phyloP scores from a whole-genome alignment of 768 basidiomycete genomes.

The Hygrocybe punicea region DNA sequence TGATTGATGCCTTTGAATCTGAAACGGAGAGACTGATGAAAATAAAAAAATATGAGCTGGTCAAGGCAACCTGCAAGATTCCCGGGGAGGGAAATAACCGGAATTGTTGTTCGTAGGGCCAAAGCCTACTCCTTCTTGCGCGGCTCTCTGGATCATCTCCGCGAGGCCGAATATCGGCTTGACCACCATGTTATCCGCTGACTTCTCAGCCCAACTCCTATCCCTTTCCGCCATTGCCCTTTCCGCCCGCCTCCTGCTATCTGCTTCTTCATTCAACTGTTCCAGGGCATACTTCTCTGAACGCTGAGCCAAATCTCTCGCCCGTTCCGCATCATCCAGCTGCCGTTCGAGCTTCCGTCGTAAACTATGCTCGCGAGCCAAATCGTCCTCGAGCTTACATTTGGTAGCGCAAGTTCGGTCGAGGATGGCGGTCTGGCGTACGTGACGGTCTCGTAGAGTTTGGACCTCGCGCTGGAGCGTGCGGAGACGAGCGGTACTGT shows the following conservation, averaged over 20 bases:
- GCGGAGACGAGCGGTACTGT: constrained; percentile 4
- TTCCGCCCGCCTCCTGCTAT: constrained; percentile 64
- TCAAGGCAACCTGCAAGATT: too few species aligned
- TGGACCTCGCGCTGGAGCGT: constrained; percentile 39
- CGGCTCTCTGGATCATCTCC: too few species aligned
- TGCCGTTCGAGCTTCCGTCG: constrained; percentile 38
- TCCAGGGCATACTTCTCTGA: constrained; percentile 29
- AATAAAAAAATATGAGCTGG: too few species aligned
- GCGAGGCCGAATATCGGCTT: too few species aligned
- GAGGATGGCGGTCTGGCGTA: constrained; percentile 28
- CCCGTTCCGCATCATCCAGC: constrained; percentile 32
- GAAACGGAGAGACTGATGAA: too few species aligned
- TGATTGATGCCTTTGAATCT: too few species aligned
- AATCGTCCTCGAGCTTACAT: constrained; percentile 45
- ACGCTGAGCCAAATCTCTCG: constrained; percentile 30
- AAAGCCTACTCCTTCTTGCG: too few species aligned
- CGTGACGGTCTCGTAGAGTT: constrained; percentile 35
- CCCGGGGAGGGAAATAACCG: too few species aligned
- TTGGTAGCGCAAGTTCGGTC: constrained; percentile 36
- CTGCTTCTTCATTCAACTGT: constrained; percentile 42
- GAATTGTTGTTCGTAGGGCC: too few species aligned
- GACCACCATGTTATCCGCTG: constrained; percentile 34
- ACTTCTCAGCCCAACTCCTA: too few species aligned
- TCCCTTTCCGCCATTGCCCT: too few species aligned
- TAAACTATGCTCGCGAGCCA: constrained; percentile 31